phyloP scores from a whole-genome alignment of 768 basidiomycete genomes.

The Trichaptum fuscoviolaceum region DNA sequence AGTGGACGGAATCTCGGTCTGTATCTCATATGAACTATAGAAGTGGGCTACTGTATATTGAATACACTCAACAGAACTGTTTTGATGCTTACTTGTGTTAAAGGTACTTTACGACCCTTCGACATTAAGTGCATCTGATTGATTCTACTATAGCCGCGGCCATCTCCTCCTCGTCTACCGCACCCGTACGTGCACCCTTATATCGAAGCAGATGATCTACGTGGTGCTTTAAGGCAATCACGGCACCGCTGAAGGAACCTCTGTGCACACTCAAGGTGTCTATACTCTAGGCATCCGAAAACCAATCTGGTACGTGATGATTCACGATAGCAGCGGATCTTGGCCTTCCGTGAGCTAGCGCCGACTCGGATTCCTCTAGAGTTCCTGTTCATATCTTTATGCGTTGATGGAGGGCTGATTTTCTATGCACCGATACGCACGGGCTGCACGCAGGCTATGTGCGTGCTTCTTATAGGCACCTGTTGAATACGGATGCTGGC shows the following conservation, averaged over 20 bases:
- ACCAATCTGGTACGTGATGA: not conserved
- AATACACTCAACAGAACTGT: no score
- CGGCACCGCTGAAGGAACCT: not conserved
- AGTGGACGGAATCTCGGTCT: no score
- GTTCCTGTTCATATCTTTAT: not conserved
- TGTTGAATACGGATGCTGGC: not conserved
- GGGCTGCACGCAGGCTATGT: not conserved
- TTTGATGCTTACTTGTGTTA: no score
- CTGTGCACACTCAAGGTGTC: no score
- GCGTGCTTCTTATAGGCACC: not conserved
- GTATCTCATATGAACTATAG: no score
- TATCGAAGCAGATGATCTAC: not conserved
- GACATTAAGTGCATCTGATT: not conserved
- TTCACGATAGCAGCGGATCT: not conserved
- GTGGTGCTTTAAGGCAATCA: not conserved
- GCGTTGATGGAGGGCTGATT: not conserved
- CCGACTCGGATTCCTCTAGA: not conserved
- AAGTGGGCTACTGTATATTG: no score
- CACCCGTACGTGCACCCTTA: not conserved
- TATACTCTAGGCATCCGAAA: not conserved
- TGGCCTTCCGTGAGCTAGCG: not conserved
- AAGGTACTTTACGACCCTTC: not conserved
- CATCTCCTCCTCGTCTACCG: not conserved
- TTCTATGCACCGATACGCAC: not conserved
- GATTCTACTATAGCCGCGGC: not conserved